Evolutionary conservation across 768 basidiomycete genomes (phyloP).

Genomic region (Panellus pusillus): DNA sequence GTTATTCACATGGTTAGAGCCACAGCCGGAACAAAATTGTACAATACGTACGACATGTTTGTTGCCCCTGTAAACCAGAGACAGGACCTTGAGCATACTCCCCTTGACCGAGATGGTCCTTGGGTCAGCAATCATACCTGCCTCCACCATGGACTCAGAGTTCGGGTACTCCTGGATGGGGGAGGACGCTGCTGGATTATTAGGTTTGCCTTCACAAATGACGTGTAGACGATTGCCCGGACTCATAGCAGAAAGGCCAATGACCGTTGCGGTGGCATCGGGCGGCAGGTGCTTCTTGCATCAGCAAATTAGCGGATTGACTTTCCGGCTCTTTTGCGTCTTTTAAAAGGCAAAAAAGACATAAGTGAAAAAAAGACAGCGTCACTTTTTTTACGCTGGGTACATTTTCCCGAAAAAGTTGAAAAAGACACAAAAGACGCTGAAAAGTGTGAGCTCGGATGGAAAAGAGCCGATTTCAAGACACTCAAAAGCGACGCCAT

Average conservation of each 20-base stretch:
- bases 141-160: constrained; percentile 24
- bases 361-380: too few species aligned
- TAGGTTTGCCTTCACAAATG: constrained; percentile 1
- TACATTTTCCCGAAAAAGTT: too few species aligned
- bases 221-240: constrained; percentile 33
- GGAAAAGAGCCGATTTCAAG: too few species aligned
- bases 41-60: constrained; percentile 22
- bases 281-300: constrained; percentile 39
- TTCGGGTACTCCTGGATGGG: constrained; percentile 12
- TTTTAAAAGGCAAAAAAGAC: too few species aligned
- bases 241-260: constrained; percentile 37
- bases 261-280: constrained; percentile 34
- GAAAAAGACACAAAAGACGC: too few species aligned
- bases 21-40: constrained; percentile 19
- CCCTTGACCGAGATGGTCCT: neutral
- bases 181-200: too few species aligned
- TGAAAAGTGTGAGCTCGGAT: too few species aligned
- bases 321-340: too few species aligned
- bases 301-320: too few species aligned
- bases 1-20: too few species aligned
- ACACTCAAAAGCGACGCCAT: too few species aligned
- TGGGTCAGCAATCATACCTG: constrained; percentile 24
- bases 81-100: constrained; percentile 1
- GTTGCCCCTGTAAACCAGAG: neutral
- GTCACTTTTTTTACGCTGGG: too few species aligned